A percentile compares a stretch with the other conserved stretches of the same genome.
These are phyloP conservation scores for Globisporangium camurandrum DNA, from an alignment of 352 stramenopile genomes.

Conservation along the genomic window DNA sequence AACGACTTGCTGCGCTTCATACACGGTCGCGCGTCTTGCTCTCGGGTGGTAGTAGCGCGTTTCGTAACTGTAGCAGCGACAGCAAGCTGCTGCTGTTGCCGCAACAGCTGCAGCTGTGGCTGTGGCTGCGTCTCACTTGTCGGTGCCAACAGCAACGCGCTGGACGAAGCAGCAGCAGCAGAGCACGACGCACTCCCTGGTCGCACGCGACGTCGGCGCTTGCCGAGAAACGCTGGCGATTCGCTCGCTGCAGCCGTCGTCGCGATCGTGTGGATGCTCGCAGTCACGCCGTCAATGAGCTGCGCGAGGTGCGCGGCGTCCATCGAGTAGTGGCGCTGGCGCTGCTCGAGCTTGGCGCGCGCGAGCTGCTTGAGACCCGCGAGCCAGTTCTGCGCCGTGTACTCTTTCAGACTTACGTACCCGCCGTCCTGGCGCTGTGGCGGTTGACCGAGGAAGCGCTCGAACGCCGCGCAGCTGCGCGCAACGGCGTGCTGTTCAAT, in stretches of 20 bases:
- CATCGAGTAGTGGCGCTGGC: slow-evolving; percentile 19
- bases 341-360: slow-evolving; percentile 24
- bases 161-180: background rate
- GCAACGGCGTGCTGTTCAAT: slow-evolving; percentile 44
- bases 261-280: background rate
- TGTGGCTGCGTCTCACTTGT: no score
- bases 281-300: background rate
- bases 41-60: slow-evolving; percentile 36
- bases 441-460: slow-evolving; percentile 48
- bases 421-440: slow-evolving; percentile 48
- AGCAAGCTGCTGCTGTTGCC: no score
- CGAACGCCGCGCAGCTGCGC: slow-evolving; percentile 24
- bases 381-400: slow-evolving; percentile 59
- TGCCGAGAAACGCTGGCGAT: slow-evolving; percentile 8
- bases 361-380: slow-evolving; percentile 45
- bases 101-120: no score
- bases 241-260: no score
- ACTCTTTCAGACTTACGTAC: slow-evolving; percentile 72
- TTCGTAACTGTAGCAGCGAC: no score
- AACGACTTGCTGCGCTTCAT: slow-evolving; percentile 30
- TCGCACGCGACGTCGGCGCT: slow-evolving; percentile 5
- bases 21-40: slow-evolving; percentile 31
- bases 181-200: background rate
- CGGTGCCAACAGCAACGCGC: no score
- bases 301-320: slow-evolving; percentile 11